Evolutionary conservation across 2,329 filamentous ascomycete genomes (phyloP).

Genomic region (Sphaerulina musiva): DNA sequence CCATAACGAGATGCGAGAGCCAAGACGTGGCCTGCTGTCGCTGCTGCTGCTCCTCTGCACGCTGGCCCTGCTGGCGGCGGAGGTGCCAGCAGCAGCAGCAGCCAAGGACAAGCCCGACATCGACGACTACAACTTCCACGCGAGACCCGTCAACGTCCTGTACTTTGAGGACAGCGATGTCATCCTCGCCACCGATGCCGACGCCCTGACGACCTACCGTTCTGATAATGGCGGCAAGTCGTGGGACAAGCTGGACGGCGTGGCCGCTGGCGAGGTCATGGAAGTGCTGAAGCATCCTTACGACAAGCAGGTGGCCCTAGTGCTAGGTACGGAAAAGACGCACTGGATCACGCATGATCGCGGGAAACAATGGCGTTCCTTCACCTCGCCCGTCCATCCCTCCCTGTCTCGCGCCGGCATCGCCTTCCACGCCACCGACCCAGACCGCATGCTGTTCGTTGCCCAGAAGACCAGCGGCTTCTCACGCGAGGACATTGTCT

Average conservation of each 20-base stretch:
- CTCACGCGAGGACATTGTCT: conserved; percentile 45
- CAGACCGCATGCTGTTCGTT: conserved; percentile 79
- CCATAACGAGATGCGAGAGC: neutral
- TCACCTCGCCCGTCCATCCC: conserved; percentile 56
- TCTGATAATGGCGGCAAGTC: conserved; percentile 72
- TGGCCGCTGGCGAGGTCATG: conserved; percentile 57
- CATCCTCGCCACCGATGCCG: conserved; percentile 65
- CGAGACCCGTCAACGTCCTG: conserved; percentile 62
- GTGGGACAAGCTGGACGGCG: conserved; percentile 62
- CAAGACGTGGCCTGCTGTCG: neutral
- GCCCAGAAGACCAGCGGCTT: conserved; percentile 35
- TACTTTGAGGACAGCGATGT: conserved; percentile 90
- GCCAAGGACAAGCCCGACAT: conserved; percentile 52
- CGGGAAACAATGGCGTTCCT: conserved; percentile 73
- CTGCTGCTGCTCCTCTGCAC: conserved; percentile 20
- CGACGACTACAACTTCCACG: conserved; percentile 57
- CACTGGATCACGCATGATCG: conserved; percentile 82
- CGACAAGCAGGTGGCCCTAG: conserved; percentile 71
- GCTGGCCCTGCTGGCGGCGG: conserved; percentile 18
- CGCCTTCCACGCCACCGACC: conserved; percentile 75
- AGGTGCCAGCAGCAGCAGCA: conserved; percentile 7
- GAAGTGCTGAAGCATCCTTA: conserved; percentile 70
- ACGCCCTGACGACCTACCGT: conserved; percentile 61
- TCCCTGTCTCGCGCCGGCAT: conserved; percentile 54
- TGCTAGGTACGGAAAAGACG: conserved; percentile 57